These are phyloP conservation scores for Ziziphus jujuba DNA, from an alignment of 306 rosid genomes.

Conservation along the genomic window DNA sequence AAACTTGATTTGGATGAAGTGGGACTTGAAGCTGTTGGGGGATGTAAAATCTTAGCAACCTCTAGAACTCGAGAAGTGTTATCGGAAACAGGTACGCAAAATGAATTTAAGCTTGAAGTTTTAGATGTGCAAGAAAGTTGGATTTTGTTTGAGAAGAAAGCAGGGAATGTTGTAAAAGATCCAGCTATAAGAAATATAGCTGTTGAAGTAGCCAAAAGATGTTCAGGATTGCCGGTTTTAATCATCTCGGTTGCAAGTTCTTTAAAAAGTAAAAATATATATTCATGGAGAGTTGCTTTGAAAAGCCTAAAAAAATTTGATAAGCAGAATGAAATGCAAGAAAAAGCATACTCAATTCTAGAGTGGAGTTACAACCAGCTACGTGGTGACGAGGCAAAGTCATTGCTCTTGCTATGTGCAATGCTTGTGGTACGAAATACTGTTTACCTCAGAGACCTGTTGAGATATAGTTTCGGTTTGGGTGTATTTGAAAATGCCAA, in stretches of 20 bases:
- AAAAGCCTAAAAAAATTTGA: constrained; percentile 12
- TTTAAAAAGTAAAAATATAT: not conserved
- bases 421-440: not conserved
- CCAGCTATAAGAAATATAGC: not conserved
- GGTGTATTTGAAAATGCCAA: constrained; percentile 12
- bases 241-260: constrained; percentile 37
- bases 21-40: constrained; percentile 30
- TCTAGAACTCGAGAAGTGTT: constrained; percentile 30
- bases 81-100: constrained; percentile 19
- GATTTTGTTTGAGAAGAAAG: constrained; percentile 28
- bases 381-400: constrained; percentile 11
- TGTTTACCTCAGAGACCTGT: constrained; percentile 22
- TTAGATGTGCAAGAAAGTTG: constrained; percentile 27
- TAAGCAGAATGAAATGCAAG: not conserved
- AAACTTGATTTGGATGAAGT: constrained; percentile 25
- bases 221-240: constrained; percentile 41
- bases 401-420: constrained; percentile 30
- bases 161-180: constrained; percentile 7
- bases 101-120: constrained; percentile 16
- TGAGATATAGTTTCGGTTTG: constrained; percentile 34
- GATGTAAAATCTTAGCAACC: constrained; percentile 28
- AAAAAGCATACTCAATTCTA: constrained; percentile 3
- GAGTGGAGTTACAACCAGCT: too few relatives aligned
- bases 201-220: constrained; percentile 25
- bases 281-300: not conserved